Conservation (phyloP, 2,329 filamentous ascomycete species). For the Hymenoscyphus albidus region DNA sequence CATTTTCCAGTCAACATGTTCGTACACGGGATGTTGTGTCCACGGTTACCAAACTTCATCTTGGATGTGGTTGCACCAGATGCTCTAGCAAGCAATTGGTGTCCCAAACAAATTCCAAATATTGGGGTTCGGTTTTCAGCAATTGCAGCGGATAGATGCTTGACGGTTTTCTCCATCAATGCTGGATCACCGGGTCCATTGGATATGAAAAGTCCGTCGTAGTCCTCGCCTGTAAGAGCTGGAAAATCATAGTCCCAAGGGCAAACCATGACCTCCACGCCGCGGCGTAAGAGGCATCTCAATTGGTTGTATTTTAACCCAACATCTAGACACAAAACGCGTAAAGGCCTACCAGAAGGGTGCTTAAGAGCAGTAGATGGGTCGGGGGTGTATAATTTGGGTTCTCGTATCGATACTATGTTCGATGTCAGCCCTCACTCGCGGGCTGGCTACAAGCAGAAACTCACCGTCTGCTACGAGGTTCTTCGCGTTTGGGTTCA, state of each 20-base stretch:
- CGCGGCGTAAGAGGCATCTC: conserved; percentile 83
- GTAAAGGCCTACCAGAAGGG: conserved; percentile 80
- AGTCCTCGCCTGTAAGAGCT: conserved; percentile 70
- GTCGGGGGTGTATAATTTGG: conserved; percentile 79
- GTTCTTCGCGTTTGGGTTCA: conserved; percentile 88
- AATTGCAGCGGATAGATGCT: conserved; percentile 73
- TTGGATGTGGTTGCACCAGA: conserved; percentile 82
- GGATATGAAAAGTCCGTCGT: conserved; percentile 95
- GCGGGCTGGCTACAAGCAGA: conserved; percentile 20
- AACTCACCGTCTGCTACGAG: conserved; percentile 87
- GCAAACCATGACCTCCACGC: conserved; percentile 89
- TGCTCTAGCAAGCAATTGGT: conserved; percentile 86
- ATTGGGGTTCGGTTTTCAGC: conserved; percentile 78
- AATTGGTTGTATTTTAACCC: conserved; percentile 99
- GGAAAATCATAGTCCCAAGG: conserved; percentile 96
- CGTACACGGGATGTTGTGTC: conserved; percentile 97
- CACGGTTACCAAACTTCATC: conserved; percentile 99
- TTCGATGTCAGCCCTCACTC: conserved; percentile 39
- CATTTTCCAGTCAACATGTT: conserved; percentile 93
- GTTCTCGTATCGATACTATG: conserved; percentile 81
- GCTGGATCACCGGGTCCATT: conserved; percentile 97
- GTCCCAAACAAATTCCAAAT: conserved; percentile 94
- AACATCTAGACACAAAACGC: conserved; percentile 90
- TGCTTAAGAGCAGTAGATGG: conserved; percentile 71
- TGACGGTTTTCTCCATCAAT: conserved; percentile 73